Conservation (phyloP, 148 eudicot genomes). For the Linanthus parryae region DNA sequence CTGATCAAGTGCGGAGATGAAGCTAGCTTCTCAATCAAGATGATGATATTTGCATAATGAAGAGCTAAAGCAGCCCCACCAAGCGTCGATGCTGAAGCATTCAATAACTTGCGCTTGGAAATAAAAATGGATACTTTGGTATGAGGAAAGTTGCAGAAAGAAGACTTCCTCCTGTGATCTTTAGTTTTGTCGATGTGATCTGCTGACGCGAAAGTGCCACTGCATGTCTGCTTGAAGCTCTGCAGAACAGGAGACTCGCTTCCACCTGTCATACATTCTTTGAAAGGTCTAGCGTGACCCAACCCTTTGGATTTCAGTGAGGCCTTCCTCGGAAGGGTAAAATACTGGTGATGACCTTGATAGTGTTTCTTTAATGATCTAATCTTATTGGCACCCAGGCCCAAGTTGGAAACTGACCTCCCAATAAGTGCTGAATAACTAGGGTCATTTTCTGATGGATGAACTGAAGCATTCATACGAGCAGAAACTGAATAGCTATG, state of each 20-base stretch:
- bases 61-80: constrained; percentile 76
- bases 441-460: constrained; percentile 44
- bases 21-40: constrained; percentile 74
- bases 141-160: constrained; percentile 5
- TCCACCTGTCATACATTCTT: constrained; percentile 63
- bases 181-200: no score
- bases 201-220: constrained; percentile 25
- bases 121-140: constrained; percentile 27
- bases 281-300: constrained; percentile 53
- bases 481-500: constrained; percentile 54
- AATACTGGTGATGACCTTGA: constrained; percentile 20
- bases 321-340: constrained; percentile 24
- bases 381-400: constrained; percentile 29
- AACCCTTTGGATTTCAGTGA: constrained; percentile 37
- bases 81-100: constrained; percentile 48
- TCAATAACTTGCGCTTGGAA: constrained; percentile 37
- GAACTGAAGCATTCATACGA: constrained; percentile 43
- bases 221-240: constrained; percentile 31
- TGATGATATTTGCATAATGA: constrained; percentile 77
- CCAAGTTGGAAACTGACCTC: constrained; percentile 61
- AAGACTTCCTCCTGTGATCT: constrained; percentile 10
- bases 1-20: constrained; percentile 71
- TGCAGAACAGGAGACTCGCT: constrained; percentile 52
- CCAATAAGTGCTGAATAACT: constrained; percentile 48
- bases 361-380: constrained; percentile 34